Base-by-base conservation (phyloP, 1,284 basidiomycete genomes). In the Leccinum fallax region DNA sequence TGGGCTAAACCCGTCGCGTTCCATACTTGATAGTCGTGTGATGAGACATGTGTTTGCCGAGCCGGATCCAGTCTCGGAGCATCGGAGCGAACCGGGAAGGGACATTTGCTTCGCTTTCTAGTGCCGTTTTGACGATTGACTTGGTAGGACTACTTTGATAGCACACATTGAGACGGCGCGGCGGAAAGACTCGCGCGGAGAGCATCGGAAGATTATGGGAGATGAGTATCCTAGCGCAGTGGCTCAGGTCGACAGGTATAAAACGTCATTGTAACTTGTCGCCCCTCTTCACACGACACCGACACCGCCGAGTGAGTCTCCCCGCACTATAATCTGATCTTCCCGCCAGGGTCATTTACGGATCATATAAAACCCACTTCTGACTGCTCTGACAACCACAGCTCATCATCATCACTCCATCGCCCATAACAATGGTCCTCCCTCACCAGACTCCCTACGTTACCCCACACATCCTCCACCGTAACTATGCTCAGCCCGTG, bases 381-480 rank as follows among this genome's bases (percentile, higher is more conserved):
- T 51, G 16, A 24, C 32, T 36, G 59, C 63, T 63, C 65, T 69
- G n/a, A 62, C 56, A 57, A 43, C 11, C 48, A 19, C 36, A 71
- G 59, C 5, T 6, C 43, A n/a, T 43, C 49, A n/a, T 43, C 49
- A 43, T 43, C 62, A 43, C 56, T 43, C 19, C 48, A 28, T 55
- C 53, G 0, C 8, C 26, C 69, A 79, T 66, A 65, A 89, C 43
- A 48, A 48, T 88, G 86, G 83, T 84, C 66, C 81, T 82, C 71
- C 77, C 83, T 62, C 82, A 86, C 74, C 81, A 86, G 55, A 90
- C 90, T 7, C 91, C 91, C 70, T 92, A 92, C 74, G 89, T 92
- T 60, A 92, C 91, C 65, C 90, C 91, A 48, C 90, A 91, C 77
- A 92, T 92, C 77, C 86, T 90, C 70, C 90, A 92, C 82, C 90